Percentiles rank a stretch among this genome's conserved stretches.
Conservation (phyloP, 345 rosid genomes). For the Bruguiera sexangula region DNA sequence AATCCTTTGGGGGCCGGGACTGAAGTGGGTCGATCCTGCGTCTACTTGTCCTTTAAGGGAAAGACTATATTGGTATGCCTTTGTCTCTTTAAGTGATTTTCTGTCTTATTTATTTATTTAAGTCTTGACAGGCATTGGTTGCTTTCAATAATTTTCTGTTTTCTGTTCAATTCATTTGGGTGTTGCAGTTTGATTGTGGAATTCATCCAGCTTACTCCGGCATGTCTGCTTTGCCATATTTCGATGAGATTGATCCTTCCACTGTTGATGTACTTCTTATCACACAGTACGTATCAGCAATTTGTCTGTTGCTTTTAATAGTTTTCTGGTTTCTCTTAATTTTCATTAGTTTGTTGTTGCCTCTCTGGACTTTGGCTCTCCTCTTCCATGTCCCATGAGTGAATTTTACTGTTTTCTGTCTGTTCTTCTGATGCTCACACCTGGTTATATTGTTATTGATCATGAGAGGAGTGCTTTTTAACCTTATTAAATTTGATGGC, state of each 20-base stretch:
- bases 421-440: too few species aligned
- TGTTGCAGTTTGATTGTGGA: constrained; percentile 78
- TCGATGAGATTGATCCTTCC: constrained; percentile 96
- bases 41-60: constrained; percentile 83
- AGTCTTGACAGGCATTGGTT: neutral
- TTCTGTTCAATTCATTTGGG: neutral
- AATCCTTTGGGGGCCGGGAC: constrained; percentile 90
- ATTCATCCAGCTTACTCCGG: constrained; percentile 88
- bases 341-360: neutral
- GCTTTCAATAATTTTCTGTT: neutral
- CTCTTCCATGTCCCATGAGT: too few species aligned
- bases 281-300: constrained; percentile 58
- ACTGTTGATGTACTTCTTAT: constrained; percentile 77
- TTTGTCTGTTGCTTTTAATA: neutral
- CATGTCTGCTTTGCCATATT: constrained; percentile 91
- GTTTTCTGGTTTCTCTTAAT: neutral
- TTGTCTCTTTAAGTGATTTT: too few species aligned
- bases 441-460: neutral
- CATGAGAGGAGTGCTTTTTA: neutral
- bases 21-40: constrained; percentile 95
- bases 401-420: too few species aligned
- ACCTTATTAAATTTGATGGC: neutral
- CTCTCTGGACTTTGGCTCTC: too few species aligned
- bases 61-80: constrained; percentile 58
- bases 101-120: neutral